phyloP scores from a whole-genome alignment of 1,284 basidiomycete species.

The Mycosarcoma mackinlayi region DNA sequence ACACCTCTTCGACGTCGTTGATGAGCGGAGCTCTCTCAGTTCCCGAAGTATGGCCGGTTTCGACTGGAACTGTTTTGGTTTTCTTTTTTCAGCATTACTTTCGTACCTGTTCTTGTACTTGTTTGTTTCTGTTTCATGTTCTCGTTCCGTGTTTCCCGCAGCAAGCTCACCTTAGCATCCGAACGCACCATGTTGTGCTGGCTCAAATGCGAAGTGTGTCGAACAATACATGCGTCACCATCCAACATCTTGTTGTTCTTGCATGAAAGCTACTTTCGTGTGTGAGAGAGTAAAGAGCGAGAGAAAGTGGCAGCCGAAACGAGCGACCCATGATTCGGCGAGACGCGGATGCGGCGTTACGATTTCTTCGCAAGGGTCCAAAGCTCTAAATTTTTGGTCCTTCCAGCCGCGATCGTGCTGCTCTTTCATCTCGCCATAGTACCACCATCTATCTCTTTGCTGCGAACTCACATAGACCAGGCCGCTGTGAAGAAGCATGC shows the following conservation, averaged over 20 bases:
- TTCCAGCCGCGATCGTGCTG: not conserved
- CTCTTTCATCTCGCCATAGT: not conserved
- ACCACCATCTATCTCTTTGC: not conserved
- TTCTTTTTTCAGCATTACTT: slow-evolving; percentile 1
- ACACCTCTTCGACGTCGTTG: slow-evolving; percentile 38
- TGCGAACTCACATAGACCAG: too few relatives aligned
- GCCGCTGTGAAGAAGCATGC: too few relatives aligned
- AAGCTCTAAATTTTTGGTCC: not conserved
- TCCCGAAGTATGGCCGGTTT: slow-evolving; percentile 2
- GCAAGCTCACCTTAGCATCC: slow-evolving; percentile 8
- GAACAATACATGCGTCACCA: slow-evolving; percentile 38
- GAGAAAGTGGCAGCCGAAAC: too few relatives aligned
- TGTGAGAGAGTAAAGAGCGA: too few relatives aligned
- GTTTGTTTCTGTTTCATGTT: not conserved
- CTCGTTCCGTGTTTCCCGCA: slow-evolving; percentile 3
- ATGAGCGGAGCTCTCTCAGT: not conserved
- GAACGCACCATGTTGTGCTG: not conserved
- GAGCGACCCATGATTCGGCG: too few relatives aligned
- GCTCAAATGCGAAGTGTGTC: not conserved
- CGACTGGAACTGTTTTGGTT: slow-evolving; percentile 1
- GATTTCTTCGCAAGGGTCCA: slow-evolving; percentile 11
- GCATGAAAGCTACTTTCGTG: not conserved
- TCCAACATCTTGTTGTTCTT: slow-evolving; percentile 5
- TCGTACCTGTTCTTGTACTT: not conserved
- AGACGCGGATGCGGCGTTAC: slow-evolving; percentile 1